Evolutionary conservation across 202 grass and related monocot species (phyloP), one percentile per base, ranked within the genome.

Genomic region (Hordeum pubiflorum): DNA sequence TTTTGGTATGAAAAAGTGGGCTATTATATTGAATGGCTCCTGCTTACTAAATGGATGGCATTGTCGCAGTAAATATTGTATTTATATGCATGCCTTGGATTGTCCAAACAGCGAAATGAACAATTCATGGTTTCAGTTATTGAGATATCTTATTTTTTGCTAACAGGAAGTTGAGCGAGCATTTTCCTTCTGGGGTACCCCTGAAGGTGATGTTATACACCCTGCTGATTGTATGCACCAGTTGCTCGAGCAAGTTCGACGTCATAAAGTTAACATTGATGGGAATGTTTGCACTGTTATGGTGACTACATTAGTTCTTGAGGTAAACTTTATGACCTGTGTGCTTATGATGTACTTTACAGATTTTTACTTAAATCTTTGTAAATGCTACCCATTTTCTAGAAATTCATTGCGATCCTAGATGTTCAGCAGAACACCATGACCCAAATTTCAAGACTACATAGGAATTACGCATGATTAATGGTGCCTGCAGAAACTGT

Each of bases 191-290:
- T 99, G 96, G 96, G 90, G 92, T 58, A 93, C 96, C 0, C 0
- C 63, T 44, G 90, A 93, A 58, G 90, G 96, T 66, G 96, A 99
- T 64, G 52, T 24, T 66, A 72, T 99, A 65, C 96, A 96, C 67
- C 96, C 96, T 55, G 96, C 92, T 69, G 96, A 99, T 24, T 99
- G 96, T 90, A 99, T 99, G 90, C 96, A 99, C 78, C 84, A 93
- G 57, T 86, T 99, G 55, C 96, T 99, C 32, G 92, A 99, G 56
- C 82, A 99, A 93, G 91, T 99, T 33, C 87, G 96, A 13, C 89
- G 83, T 34, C 89, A 99, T 86, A 99, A 90, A 92, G 96, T 99
- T 79, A 99, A 99, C 40, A 86, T 99, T 13, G 96, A 99, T 63
- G 92, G 96, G 13, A 99, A 99, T 15, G 89, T 99, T 81, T 99